These are phyloP conservation scores for Melanogaster broomeanus DNA, from an alignment of 768 basidiomycete genomes.

Conservation along the genomic window DNA sequence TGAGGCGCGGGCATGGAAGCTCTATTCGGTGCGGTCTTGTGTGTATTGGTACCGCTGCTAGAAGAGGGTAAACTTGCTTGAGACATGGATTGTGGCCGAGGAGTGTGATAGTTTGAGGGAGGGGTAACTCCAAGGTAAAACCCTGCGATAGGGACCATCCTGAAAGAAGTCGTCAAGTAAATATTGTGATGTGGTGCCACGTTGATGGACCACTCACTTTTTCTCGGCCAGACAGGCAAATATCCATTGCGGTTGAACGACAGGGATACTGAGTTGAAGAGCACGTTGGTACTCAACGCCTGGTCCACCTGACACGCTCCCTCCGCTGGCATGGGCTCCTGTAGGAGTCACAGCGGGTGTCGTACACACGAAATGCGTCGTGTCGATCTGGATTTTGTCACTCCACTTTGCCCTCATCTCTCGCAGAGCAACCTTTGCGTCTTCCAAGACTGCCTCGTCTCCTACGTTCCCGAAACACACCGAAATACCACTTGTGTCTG, in stretches of 20 bases:
- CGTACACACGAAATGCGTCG: constrained; percentile 97
- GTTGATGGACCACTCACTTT: constrained; percentile 52
- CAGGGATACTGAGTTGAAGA: constrained; percentile 88
- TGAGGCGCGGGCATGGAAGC: constrained; percentile 69
- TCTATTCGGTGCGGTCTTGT: constrained; percentile 47
- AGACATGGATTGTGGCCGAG: constrained; percentile 77
- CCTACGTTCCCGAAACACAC: constrained; percentile 94
- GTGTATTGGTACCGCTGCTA: constrained; percentile 30
- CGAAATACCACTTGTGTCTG: constrained; percentile 90
- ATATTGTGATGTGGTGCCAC: neutral
- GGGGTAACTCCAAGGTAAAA: constrained; percentile 80
- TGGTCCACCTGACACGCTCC: constrained; percentile 54
- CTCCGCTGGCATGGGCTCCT: constrained; percentile 58
- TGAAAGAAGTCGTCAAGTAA: constrained; percentile 26
- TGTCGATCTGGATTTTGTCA: constrained; percentile 95
- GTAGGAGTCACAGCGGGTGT: constrained; percentile 72
- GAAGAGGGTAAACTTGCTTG: constrained; percentile 57
- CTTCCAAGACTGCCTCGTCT: constrained; percentile 73
- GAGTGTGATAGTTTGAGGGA: constrained; percentile 36
- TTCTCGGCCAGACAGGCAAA: constrained; percentile 85
- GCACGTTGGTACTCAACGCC: constrained; percentile 95
- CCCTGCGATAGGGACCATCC: constrained; percentile 84
- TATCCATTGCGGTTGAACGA: constrained; percentile 95
- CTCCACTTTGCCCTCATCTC: constrained; percentile 92
- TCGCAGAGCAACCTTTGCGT: constrained; percentile 75